Evolutionary conservation across 257 asterid species (phyloP).

Genomic region (Solanum pennellii): DNA sequence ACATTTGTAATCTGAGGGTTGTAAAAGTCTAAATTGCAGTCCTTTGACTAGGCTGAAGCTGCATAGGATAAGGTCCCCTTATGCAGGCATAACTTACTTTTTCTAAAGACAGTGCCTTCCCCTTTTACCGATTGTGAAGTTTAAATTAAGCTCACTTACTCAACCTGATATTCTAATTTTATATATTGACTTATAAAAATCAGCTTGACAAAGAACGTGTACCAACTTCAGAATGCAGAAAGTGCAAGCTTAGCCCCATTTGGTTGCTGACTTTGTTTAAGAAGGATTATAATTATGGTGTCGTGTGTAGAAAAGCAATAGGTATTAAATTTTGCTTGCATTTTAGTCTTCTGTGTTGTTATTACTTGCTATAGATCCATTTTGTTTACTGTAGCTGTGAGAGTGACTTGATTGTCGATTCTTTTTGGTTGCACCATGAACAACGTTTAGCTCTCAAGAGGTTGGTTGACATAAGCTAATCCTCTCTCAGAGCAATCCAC

Average conservation of each 20-base stretch:
- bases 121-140: not conserved
- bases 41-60: not conserved
- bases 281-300: conserved; percentile 89
- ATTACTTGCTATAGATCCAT: not conserved
- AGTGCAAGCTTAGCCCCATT: conserved; percentile 93
- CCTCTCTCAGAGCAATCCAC: conserved; percentile 83
- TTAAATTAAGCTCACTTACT: not conserved
- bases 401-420: conserved; percentile 7
- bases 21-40: not conserved
- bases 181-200: not conserved
- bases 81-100: not conserved
- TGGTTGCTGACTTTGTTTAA: conserved; percentile 94
- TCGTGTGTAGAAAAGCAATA: conserved; percentile 87
- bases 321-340: conserved; percentile 19
- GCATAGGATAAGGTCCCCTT: not conserved
- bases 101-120: not conserved
- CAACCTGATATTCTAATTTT: not conserved
- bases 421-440: conserved; percentile 5
- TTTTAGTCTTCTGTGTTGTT: not conserved
- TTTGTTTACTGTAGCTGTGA: not conserved
- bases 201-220: conserved; percentile 68
- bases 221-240: conserved; percentile 88
- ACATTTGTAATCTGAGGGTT: not conserved
- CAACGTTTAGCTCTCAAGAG: conserved; percentile 79
- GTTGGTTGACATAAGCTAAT: conserved; percentile 68